A percentile compares a stretch with the other conserved stretches of the same genome.
Evolutionary conservation across 176 grass and related monocot genomes (phyloP).

Genomic region (Raddia distichophylla): DNA sequence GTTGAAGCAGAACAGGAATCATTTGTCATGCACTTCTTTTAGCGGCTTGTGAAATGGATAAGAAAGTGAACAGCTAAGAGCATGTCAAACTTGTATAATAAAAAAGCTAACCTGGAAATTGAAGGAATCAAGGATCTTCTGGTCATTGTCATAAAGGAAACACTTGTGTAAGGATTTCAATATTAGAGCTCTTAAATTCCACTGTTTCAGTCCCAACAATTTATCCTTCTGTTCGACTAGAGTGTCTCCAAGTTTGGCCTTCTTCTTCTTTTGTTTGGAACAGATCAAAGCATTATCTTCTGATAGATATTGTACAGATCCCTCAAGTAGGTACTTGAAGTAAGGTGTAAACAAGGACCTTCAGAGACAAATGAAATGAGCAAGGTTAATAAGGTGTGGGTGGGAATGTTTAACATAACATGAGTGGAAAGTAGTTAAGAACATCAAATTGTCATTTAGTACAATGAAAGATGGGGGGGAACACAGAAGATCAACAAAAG

Average conservation of each 20-base stretch:
- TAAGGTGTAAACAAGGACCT: slow-evolving; percentile 96
- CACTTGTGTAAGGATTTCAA: slow-evolving; percentile 85
- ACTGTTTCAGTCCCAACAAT: slow-evolving; percentile 52
- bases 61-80: not conserved
- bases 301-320: slow-evolving; percentile 67
- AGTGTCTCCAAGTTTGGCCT: slow-evolving; percentile 56
- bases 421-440: slow-evolving; percentile 18
- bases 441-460: not conserved
- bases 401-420: slow-evolving; percentile 1
- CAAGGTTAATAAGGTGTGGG: not conserved
- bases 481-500: not conserved
- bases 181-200: slow-evolving; percentile 80
- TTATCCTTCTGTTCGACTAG: slow-evolving; percentile 53
- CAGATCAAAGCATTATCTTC: slow-evolving; percentile 48
- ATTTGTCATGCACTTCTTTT: not conserved
- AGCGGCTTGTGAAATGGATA: slow-evolving; percentile 22
- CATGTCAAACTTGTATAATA: not conserved
- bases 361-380: slow-evolving; percentile 37
- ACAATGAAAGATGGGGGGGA: not conserved
- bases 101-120: slow-evolving; percentile 75
- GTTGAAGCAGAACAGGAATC: not conserved
- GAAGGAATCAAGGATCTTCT: slow-evolving; percentile 76
- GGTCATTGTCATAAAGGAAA: slow-evolving; percentile 85
- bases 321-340: slow-evolving; percentile 89
- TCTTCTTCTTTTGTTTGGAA: slow-evolving; percentile 84